A percentile compares a stretch with the other conserved stretches of the same genome.
phyloP scores from a whole-genome alignment of 768 basidiomycete genomes.

The Russula sp. region DNA sequence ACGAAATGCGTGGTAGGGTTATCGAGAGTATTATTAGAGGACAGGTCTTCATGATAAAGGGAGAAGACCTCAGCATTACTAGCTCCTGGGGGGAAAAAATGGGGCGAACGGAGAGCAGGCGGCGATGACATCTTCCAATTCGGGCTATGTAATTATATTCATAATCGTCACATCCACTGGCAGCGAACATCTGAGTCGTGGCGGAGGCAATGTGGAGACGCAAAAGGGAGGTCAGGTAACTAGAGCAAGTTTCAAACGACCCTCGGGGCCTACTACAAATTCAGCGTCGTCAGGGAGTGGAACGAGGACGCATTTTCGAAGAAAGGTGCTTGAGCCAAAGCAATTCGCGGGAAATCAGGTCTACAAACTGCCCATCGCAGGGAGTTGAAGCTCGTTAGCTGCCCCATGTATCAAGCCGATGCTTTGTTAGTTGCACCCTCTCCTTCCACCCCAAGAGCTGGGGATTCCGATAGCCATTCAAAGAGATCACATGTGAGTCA shows the following conservation, averaged over 20 bases:
- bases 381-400: neutral
- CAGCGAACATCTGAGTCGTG: neutral
- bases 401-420: neutral
- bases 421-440: neutral
- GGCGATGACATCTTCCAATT: neutral
- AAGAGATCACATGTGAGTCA: too few relatives aligned
- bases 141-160: neutral
- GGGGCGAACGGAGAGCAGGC: neutral
- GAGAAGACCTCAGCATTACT: neutral
- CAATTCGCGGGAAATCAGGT: neutral
- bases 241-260: neutral
- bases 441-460: neutral
- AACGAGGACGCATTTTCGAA: neutral
- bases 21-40: slow-evolving; percentile 13
- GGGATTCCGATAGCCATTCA: neutral
- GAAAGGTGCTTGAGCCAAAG: neutral
- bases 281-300: neutral
- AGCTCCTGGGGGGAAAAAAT: neutral
- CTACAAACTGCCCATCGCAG: neutral
- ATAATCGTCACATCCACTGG: neutral
- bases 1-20: slow-evolving; percentile 16
- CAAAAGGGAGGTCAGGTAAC: neutral
- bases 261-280: neutral
- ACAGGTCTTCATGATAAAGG: slow-evolving; percentile 15
- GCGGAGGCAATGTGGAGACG: neutral